phyloP scores from a whole-genome alignment of 164 flowering plant genomes.

The Chimonanthus salicifolius region DNA sequence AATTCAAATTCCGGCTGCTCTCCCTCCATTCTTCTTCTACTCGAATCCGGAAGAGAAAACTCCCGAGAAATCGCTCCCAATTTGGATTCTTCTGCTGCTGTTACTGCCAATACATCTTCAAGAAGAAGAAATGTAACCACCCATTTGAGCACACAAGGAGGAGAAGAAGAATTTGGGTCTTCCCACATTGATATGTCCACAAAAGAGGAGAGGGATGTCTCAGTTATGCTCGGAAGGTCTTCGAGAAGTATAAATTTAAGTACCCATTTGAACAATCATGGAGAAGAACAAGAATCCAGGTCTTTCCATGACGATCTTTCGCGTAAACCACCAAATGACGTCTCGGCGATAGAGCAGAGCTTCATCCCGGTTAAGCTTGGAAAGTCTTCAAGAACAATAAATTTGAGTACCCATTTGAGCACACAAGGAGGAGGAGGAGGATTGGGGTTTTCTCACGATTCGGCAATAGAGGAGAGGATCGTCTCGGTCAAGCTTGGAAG shows the following conservation, averaged over 20 bases:
- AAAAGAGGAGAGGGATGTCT: slow-evolving; percentile 39
- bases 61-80: slow-evolving; percentile 60
- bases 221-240: slow-evolving; percentile 86
- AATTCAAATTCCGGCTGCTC: slow-evolving; percentile 23
- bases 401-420: no score
- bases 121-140: slow-evolving; percentile 12
- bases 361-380: no score
- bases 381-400: no score
- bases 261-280: no score
- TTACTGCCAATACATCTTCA: background rate
- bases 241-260: no score
- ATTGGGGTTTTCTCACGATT: background rate
- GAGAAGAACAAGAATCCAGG: no score
- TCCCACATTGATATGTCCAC: slow-evolving; percentile 13
- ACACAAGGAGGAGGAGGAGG: slow-evolving; percentile 12
- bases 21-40: slow-evolving; percentile 69
- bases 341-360: no score
- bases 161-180: slow-evolving; percentile 37
- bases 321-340: no score
- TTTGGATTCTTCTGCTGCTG: background rate
- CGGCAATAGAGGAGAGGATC: no score
- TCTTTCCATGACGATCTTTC: no score
- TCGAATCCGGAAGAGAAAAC: slow-evolving; percentile 79
- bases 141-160: slow-evolving; percentile 22
- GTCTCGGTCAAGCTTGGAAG: no score